Base-by-base conservation (phyloP, 2,329 filamentous ascomycete genomes). In the Trichoderma endophyticum region DNA sequence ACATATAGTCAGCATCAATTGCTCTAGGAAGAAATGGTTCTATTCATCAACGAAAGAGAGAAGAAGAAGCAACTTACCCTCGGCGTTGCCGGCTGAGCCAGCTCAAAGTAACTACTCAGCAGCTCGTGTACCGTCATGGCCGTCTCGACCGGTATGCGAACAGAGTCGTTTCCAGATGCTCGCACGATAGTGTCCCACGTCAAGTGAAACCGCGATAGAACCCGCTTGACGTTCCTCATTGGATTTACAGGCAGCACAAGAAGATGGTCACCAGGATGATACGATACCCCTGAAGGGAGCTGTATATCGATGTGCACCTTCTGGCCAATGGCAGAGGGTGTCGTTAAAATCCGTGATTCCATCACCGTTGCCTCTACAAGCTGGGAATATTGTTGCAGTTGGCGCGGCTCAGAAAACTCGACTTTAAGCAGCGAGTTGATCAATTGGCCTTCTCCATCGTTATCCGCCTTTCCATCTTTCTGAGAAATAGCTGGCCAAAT, bases 211-310 rank as follows among this genome's bases (percentile, higher is more conserved):
- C 85, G 83, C 4, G 84, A 81, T 80, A 93, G 86, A 0, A 86
- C 90, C 6, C 90, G 84, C n/a, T 85, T 84, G 7, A 93, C 86
- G 9, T 82, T 87, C 36, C 84, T 81, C 54, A 84, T 83, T 3
- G 88, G 87, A 76, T 94, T 94, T 26, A 91, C 81, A 0, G 92
- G 92, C 0, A 93, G 82, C 3, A 93, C 84, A 0, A 90, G 89
- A 1, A 94, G 84, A 77, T 94, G 93, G 77, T 94, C 92, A 24
- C 92, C 92, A 5, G 89, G 86, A 26, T 86, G 84, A 79, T 93
- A 94, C 0, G 83, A 84, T 81, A 87, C 83, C 62, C 85, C 87
- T 1, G 83, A 85, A 0, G 92, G 91, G 0, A 94, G 83, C 71
- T 87, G 86, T 21, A 93, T 87, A 67, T 88, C 87, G 11, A 92